Conservation (phyloP, 2,329 filamentous ascomycete species). For the Cytospora paraplurivora region DNA sequence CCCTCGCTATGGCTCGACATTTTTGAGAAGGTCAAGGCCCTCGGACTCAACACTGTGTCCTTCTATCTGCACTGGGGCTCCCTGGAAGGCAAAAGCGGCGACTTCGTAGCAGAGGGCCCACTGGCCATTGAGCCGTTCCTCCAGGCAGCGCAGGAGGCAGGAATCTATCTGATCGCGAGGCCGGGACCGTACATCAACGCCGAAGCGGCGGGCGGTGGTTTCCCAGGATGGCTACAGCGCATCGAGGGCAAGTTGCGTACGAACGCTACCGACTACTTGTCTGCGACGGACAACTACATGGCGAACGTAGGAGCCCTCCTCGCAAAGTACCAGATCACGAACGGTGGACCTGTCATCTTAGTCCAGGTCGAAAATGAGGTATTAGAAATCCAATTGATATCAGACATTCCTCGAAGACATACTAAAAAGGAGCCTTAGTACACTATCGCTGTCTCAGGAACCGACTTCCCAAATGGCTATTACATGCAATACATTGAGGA, state of each 20-base stretch:
- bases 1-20: slow-evolving; percentile 60
- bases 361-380: slow-evolving; percentile 72
- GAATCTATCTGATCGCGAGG: slow-evolving; percentile 67
- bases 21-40: slow-evolving; percentile 73
- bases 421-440: slow-evolving; percentile 37
- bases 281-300: slow-evolving; percentile 65
- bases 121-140: slow-evolving; percentile 72
- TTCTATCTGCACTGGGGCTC: slow-evolving; percentile 75
- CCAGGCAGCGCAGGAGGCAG: slow-evolving; percentile 64
- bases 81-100: slow-evolving; percentile 67
- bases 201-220: slow-evolving; percentile 68
- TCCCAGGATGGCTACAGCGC: slow-evolving; percentile 71
- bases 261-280: slow-evolving; percentile 56
- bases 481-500: slow-evolving; percentile 75
- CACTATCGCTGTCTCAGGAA: slow-evolving; percentile 48
- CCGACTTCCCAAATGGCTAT: slow-evolving; percentile 62
- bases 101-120: slow-evolving; percentile 66
- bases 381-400: too few relatives aligned
- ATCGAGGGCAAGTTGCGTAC: slow-evolving; percentile 61
- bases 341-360: slow-evolving; percentile 71
- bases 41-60: slow-evolving; percentile 71
- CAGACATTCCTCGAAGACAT: too few relatives aligned
- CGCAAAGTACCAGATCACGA: slow-evolving; percentile 71
- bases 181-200: slow-evolving; percentile 42
- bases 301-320: slow-evolving; percentile 60